Evolutionary conservation across 768 basidiomycete genomes (phyloP).

Genomic region (Suillus occidentalis): DNA sequence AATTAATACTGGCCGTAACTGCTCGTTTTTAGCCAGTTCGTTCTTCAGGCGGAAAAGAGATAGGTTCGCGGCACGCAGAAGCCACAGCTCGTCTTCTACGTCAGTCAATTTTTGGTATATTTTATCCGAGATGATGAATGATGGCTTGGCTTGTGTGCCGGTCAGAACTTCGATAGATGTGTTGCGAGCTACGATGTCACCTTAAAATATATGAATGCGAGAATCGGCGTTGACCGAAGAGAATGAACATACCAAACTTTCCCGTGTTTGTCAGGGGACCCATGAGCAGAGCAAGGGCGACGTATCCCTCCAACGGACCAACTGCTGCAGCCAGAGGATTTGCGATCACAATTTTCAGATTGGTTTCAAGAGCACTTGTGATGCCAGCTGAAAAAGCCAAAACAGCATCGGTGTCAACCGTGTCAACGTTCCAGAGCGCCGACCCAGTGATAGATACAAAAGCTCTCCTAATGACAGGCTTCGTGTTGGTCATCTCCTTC

Average conservation of each 20-base stretch:
- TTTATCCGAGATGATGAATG: constrained; percentile 87
- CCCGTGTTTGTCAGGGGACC: constrained; percentile 55
- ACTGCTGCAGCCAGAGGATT: constrained; percentile 59
- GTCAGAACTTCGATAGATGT: constrained; percentile 46
- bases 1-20: constrained; percentile 44
- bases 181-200: constrained; percentile 49
- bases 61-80: constrained; percentile 63
- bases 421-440: constrained; percentile 50
- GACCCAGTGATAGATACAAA: constrained; percentile 65
- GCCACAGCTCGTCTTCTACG: constrained; percentile 69
- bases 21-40: constrained; percentile 53
- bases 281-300: constrained; percentile 67
- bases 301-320: constrained; percentile 84
- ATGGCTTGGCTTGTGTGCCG: constrained; percentile 62
- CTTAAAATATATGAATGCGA: constrained; percentile 30
- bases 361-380: constrained; percentile 63
- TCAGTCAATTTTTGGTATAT: constrained; percentile 72
- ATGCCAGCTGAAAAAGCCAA: constrained; percentile 54
- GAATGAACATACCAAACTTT: constrained; percentile 49
- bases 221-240: constrained; percentile 10
- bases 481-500: constrained; percentile 72
- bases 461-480: constrained; percentile 58
- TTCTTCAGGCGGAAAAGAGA: constrained; percentile 45
- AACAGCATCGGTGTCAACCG: constrained; percentile 42
- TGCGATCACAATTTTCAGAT: constrained; percentile 61